phyloP scores from a whole-genome alignment of 2,329 filamentous ascomycete genomes.

The Penicillium sp. region DNA sequence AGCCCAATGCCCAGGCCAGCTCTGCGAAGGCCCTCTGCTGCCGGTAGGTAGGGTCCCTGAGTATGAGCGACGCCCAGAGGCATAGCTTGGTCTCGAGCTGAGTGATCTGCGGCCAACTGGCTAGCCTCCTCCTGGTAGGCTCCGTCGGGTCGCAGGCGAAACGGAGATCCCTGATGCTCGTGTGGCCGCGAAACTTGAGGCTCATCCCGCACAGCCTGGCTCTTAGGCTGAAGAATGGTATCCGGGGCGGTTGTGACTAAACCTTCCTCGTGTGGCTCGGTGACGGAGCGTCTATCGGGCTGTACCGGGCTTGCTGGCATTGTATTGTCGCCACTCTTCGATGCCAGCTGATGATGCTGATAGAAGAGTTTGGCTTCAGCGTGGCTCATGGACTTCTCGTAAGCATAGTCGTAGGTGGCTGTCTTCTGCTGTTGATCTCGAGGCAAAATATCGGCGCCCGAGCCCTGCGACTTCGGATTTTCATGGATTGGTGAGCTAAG shows the following conservation, averaged over 20 bases:
- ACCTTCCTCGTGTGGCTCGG: slow-evolving; percentile 11
- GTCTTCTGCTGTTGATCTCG: slow-evolving; percentile 61
- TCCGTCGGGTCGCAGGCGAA: slow-evolving; percentile 9
- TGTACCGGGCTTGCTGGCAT: slow-evolving; percentile 37
- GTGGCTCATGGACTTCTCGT: slow-evolving; percentile 91
- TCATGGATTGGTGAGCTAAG: slow-evolving; percentile 11
- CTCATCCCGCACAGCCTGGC: slow-evolving; percentile 4
- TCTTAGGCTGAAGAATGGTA: slow-evolving; percentile 5
- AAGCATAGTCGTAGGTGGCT: slow-evolving; percentile 87
- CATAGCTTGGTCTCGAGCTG: slow-evolving; percentile 49
- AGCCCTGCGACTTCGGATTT: slow-evolving; percentile 8
- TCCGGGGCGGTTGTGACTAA: background rate
- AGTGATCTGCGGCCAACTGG: slow-evolving; percentile 47
- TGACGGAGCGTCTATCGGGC: slow-evolving; percentile 11
- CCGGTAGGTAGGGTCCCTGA: slow-evolving; percentile 52
- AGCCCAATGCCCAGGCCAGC: slow-evolving; percentile 58
- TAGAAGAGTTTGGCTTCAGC: slow-evolving; percentile 95
- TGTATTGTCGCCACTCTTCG: slow-evolving; percentile 38
- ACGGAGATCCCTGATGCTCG: slow-evolving; percentile 6
- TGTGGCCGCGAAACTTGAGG: slow-evolving; percentile 16
- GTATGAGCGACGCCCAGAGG: slow-evolving; percentile 57
- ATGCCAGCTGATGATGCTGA: slow-evolving; percentile 75
- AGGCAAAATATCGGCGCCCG: slow-evolving; percentile 31
- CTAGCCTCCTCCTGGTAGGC: slow-evolving; percentile 18
- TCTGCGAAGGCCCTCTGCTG: slow-evolving; percentile 57